Evolutionary conservation across 768 basidiomycete species (phyloP), one percentile per base, ranked within the genome.

Genomic region (Boletellus sp.): DNA sequence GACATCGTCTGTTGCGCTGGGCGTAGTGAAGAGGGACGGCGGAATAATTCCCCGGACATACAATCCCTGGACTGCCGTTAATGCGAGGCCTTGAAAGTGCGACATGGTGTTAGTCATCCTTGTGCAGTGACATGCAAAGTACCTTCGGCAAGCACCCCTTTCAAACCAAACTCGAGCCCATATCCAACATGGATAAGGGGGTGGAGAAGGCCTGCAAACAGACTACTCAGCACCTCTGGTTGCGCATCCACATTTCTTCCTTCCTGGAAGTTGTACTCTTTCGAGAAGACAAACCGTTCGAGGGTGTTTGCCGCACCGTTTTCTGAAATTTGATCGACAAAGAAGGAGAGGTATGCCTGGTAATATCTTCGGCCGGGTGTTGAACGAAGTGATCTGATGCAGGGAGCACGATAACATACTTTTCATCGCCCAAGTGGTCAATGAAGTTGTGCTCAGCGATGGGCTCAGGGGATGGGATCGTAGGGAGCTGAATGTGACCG

Each of bases 121-220:
- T 8, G 26, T 28, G 26, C 6, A 7, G 7, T 28, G 26, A 28
- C 6, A 8, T 28, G 26, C 7, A 10, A 8, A 6, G 7, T 28
- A 84, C 85, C 86, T 71, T 88, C 85, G 1, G 78, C 79, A 2
- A 79, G 64, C 41, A 85, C 63, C 0, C 84, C 85, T 7, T 78
- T 74, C 19, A 83, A 49, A 13, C 74, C 71, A 51, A 86, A 86
- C 61, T 87, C 86, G 3, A 76, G 63, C 3, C 84, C 85, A 62
- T 79, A 78, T 13, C 82, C 85, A 3, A 69, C 55, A 55, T 87
- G 82, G 39, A 88, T 86, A 35, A 86, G 48, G 0, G 85, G 80
- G 56, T 89, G 86, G 5, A 87, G 23, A 8, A 84, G 58, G 3
- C 81, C 83, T 1, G 72, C 72, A 15, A 83, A 33, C 53, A 82